Base-by-base conservation (phyloP, 495 filamentous ascomycete genomes). In the Hypoxylon intermedium region DNA sequence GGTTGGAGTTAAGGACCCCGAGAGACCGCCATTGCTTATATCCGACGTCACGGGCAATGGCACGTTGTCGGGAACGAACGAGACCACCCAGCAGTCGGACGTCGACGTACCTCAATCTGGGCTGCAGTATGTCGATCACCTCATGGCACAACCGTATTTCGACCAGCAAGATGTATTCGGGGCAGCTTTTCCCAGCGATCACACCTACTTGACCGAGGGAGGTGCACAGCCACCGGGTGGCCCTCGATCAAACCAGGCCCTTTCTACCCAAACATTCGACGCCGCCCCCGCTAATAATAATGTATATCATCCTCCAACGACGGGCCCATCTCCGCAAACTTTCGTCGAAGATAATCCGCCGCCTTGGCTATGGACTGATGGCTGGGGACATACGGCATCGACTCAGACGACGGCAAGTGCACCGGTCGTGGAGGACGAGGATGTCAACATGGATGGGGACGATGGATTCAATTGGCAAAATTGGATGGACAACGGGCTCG, bases 381-480 rank as follows among this genome's bases (percentile, higher is more conserved):
- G 26, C 5, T 72, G 67, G 64, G 31, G 23, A 4, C 3, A 26
- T 7, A 31, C 7, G 21, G 23, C 49, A 3, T 12, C 47, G 3
- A 56, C n/a, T 6, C 9, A 20, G 3, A 34, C 58, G 6, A 23
- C 57, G 1, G 59, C 63, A 13, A 53, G 46, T 18, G 26, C 67
- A 16, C 60, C 53, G 13, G 45, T 50, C 46, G 55, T 61, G 5
- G 65, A 68, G 21, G 48, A 75, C 19, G 58, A 73, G 9, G 77
- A 79, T 9, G 43, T 73, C 15, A 74, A 77, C 21, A 72, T 77
- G 42, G 75, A 75, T 15, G 65, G 73, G 42, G 72, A 75, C 12
- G 77, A 79, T 2, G 66, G 67, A 0, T 78, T 81, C 42, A 75
- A 78, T 51, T 81, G 78, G 78, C 76, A 81, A 60, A 76, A 60